Conservation (phyloP, 768 basidiomycete species). For the Tylopilus vinaceipallidus region DNA sequence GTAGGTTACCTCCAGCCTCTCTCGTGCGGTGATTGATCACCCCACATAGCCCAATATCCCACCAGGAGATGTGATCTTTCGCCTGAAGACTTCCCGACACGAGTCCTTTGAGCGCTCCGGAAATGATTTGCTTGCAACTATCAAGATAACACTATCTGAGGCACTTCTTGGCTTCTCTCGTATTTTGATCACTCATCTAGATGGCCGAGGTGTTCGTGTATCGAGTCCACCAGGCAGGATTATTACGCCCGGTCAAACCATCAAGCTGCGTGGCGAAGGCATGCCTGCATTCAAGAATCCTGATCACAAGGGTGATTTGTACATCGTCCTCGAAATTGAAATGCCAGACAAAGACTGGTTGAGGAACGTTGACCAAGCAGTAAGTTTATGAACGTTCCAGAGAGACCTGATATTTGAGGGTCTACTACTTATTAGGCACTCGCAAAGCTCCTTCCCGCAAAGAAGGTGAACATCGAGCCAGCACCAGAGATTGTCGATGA, state of each 20-base stretch:
- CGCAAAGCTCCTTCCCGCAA: conserved; percentile 67
- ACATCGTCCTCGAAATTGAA: conserved; percentile 80
- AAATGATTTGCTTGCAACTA: conserved; percentile 73
- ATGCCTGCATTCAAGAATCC: conserved; percentile 78
- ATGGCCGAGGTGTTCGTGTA: conserved; percentile 87
- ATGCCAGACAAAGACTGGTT: conserved; percentile 87
- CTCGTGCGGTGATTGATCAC: conserved; percentile 5
- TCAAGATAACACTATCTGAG: conserved; percentile 89
- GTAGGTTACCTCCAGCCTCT: conserved; percentile 38
- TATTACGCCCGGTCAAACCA: conserved; percentile 69
- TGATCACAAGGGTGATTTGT: conserved; percentile 75
- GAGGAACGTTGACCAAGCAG: conserved; percentile 56
- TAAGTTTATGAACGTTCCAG: conserved; percentile 27
- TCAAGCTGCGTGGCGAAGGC: conserved; percentile 80
- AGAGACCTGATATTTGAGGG: conserved; percentile 1
- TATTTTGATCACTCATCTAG: conserved; percentile 86
- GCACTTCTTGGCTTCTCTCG: conserved; percentile 94
- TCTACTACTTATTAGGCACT: conserved; percentile 54
- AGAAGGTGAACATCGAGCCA: conserved; percentile 71
- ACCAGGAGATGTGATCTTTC: conserved; percentile 89
- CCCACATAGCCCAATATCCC: conserved; percentile 72
- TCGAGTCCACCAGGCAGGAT: conserved; percentile 73
- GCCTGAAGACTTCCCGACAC: conserved; percentile 66
- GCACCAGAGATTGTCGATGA: conserved; percentile 69
- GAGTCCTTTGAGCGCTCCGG: conserved; percentile 81